Conservation (phyloP, 352 stramenopile species). For the Globisporangium paddicum region DNA sequence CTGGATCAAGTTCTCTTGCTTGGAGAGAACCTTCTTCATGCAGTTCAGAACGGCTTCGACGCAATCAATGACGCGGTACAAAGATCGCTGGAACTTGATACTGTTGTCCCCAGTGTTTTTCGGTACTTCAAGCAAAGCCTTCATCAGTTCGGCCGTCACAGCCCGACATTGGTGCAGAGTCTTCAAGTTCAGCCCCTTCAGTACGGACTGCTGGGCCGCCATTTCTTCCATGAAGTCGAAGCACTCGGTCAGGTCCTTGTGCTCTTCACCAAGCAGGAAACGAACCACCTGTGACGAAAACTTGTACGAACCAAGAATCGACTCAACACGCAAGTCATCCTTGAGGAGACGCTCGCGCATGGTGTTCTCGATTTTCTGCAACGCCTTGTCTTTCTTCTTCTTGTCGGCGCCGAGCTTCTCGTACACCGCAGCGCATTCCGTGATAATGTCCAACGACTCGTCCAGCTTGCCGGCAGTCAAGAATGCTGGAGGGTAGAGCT, state of each 20-base stretch:
- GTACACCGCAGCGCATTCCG: constrained; percentile 72
- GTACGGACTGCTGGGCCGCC: constrained; percentile 61
- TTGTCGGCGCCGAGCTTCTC: constrained; percentile 84
- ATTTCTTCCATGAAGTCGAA: constrained; percentile 87
- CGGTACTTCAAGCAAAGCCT: constrained; percentile 77
- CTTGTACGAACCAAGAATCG: constrained; percentile 81
- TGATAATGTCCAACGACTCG: constrained; percentile 83
- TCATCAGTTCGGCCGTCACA: constrained; percentile 75
- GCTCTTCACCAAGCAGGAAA: constrained; percentile 77
- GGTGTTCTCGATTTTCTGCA: constrained; percentile 84
- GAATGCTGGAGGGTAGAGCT: constrained; percentile 83
- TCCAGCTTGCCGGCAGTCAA: constrained; percentile 84
- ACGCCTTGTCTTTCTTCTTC: constrained; percentile 86
- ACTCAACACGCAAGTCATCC: constrained; percentile 80
- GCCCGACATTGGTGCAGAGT: constrained; percentile 70
- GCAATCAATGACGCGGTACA: constrained; percentile 85
- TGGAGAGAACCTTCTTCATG: constrained; percentile 79
- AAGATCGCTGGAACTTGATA: constrained; percentile 84
- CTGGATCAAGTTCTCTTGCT: constrained; percentile 86
- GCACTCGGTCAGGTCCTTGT: constrained; percentile 79
- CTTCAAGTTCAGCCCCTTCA: constrained; percentile 82
- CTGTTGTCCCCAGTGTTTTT: constrained; percentile 68
- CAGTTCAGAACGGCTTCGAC: constrained; percentile 78
- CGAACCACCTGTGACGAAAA: constrained; percentile 82
- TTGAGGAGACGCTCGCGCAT: constrained; percentile 84